Evolutionary conservation across 1,284 basidiomycete species (phyloP), one percentile per base, ranked within the genome.

Genomic region (Cutaneotrichosporon cutaneum): DNA sequence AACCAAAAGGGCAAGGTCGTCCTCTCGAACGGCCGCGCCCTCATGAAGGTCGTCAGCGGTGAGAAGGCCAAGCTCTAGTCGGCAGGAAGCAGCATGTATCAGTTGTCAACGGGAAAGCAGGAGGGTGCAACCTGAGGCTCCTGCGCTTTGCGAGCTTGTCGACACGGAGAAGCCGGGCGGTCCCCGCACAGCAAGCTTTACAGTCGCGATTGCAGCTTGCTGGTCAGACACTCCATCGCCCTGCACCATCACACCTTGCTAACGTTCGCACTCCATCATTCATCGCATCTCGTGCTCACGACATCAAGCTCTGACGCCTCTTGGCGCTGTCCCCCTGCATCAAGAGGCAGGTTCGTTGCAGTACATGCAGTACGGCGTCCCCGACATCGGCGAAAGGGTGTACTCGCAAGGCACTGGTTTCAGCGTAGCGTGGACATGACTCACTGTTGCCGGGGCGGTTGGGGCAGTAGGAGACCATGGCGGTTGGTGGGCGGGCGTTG

Each of bases 21-120:
- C 16, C 59, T 65, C 48, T 39, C 45, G 39, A 65, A 65, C 56
- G 64, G 64, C 48, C 64, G 64, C 22, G 64, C 64, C 11, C 27
- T 65, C 21, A 58, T 65, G 56, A 60, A 58, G 50, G 59, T 60
- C 32, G 42, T 50, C 2, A 42, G 18, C n/a, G 33, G 51, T 3
- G 61, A 30, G 39, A 62, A 62, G 58, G 54, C 54, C 35, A 65
- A 65, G 63, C 63, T 65, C 30, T 65, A 59, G 30, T 18, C 3
- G 14, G 36, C 22, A 24, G 22, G 21, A 36, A 18, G 24, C 10
- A 42, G 39, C 39, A 42, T 42, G 54, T 24, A 54, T 11, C 52
- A 35, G 11, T 36, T 11, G 13, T 32, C 50, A 33, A n/a, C 18
- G 27, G 30, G 30, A 5, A 30, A 4, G 30, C 30, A 30, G 9